phyloP scores from a whole-genome alignment of 192 early-diverging fungal species.

The Entomortierella parvispora region DNA sequence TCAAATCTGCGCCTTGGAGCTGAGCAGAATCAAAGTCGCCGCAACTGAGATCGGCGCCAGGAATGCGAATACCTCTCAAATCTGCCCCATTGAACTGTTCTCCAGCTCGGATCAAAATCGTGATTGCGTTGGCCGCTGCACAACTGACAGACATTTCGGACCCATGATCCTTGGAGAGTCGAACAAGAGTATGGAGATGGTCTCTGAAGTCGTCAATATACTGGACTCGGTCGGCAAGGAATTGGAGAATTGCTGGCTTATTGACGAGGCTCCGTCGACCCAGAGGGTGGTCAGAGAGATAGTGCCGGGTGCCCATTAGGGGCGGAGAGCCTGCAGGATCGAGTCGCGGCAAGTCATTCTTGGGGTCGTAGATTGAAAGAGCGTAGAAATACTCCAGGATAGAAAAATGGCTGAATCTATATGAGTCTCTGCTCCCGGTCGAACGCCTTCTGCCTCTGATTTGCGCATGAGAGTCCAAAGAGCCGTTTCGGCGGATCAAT shows the following conservation, averaged over 20 bases:
- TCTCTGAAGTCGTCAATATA: background rate
- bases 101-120: constrained; percentile 2
- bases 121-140: constrained; percentile 11
- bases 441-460: too few relatives aligned
- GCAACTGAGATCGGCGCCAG: constrained; percentile 8
- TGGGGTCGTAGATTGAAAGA: background rate
- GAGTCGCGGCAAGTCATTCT: background rate
- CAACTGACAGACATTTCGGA: background rate
- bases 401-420: constrained; percentile 12
- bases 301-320: too few relatives aligned
- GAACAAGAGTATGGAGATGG: background rate
- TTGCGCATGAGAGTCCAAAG: too few relatives aligned
- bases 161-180: background rate
- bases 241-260: constrained; percentile 3
- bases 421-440: background rate
- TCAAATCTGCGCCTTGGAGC: constrained; percentile 11
- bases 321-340: too few relatives aligned
- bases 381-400: constrained; percentile 12
- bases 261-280: background rate
- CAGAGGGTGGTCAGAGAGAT: background rate
- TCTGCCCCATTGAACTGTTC: constrained; percentile 3
- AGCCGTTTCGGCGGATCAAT: background rate
- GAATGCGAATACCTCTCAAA: constrained; percentile 7
- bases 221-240: constrained; percentile 2
- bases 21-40: constrained; percentile 9